Base-by-base conservation (phyloP, 2,329 filamentous ascomycete species). In the Xylariaceae sp. region DNA sequence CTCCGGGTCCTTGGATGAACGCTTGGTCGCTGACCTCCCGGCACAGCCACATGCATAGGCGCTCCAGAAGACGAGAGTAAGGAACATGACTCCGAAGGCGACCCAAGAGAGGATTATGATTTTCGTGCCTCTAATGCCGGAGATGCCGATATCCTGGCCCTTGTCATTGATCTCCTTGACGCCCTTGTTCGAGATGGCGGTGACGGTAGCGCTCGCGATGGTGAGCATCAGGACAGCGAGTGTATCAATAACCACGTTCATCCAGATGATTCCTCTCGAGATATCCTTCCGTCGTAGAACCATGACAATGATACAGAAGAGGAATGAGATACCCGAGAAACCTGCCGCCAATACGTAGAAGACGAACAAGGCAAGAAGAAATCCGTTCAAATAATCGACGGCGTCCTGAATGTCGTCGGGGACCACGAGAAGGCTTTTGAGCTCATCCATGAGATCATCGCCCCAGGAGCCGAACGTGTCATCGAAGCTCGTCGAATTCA, bases 101-200 rank as follows among this genome's bases (percentile, higher is more conserved):
- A 70, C 63, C 74, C 73, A 78, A 4, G 64, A 64, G 30, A 76
- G 53, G 24, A 52, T 62, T 49, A 68, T 60, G 47, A 78, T 73
- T 56, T 69, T 68, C 33, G 38, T 51, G 7, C 74, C 74, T 9
- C 59, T 49, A 11, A 56, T 48, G 0, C 71, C 73, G 2, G 64
- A 61, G 17, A 78, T 59, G 32, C 73, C 73, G 13, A 72, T 58
- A 3, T 65, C 61, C 11, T 66, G 60, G 41, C 71, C 72, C 4
- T 62, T 46, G 1, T 66, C 55, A 52, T 72, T 69, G 54, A 76
- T 64, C 47, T 61, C 49, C n/a, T 42, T 39, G 3, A 66, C 67
- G 19, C 62, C 69, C 51, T 65, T 66, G 38, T 66, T 72, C 33
- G 65, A 62, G 45, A 73, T 47, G 22, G 72, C 63, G 47, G 67